phyloP scores from a whole-genome alignment of 2,329 filamentous ascomycete genomes.

The Ceratocystis huliohia region DNA sequence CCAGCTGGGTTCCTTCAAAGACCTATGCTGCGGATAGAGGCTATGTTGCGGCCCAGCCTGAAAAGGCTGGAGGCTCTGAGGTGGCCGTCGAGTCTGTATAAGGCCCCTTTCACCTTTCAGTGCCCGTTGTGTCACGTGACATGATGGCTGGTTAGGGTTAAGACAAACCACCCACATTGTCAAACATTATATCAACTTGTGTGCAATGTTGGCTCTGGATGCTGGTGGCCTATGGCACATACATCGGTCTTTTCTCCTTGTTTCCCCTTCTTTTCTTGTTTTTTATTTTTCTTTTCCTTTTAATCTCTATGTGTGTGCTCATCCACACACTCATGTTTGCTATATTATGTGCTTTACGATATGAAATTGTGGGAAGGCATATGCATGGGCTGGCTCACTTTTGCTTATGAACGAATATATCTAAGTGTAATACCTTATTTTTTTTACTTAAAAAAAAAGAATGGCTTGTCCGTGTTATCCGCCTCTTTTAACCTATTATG shows the following conservation, averaged over 20 bases:
- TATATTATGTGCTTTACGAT: background rate
- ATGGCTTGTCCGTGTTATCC: background rate
- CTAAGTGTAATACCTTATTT: background rate
- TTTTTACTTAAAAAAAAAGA: background rate
- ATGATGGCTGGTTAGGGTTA: background rate
- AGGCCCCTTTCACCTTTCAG: background rate
- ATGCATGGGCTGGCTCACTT: background rate
- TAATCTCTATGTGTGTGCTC: background rate
- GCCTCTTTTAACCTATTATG: background rate
- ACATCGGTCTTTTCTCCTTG: background rate
- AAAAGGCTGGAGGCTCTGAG: conserved; percentile 13
- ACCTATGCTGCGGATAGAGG: conserved; percentile 47
- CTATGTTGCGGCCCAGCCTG: conserved; percentile 11
- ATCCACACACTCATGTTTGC: background rate
- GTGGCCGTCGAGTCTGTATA: background rate
- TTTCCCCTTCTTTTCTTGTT: background rate
- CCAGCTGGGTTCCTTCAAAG: conserved; percentile 59
- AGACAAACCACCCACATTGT: background rate
- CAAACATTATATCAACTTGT: background rate
- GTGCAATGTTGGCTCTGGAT: background rate
- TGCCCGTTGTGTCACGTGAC: background rate
- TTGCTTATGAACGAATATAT: background rate
- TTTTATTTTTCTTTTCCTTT: background rate
- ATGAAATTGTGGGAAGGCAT: background rate
- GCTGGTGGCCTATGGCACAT: background rate